Conservation (phyloP, 2,329 filamentous ascomycete species). For the Beauveria australis region DNA sequence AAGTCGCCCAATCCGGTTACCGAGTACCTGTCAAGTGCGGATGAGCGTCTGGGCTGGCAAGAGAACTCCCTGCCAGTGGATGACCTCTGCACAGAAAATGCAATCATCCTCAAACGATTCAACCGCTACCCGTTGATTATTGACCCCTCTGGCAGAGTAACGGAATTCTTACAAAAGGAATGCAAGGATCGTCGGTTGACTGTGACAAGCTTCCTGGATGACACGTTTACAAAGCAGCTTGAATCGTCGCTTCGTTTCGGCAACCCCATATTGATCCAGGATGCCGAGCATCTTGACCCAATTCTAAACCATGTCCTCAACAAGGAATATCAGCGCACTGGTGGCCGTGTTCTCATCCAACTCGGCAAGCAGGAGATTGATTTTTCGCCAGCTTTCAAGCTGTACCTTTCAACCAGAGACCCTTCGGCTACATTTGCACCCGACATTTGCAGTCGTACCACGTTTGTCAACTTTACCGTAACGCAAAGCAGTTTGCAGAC, state of each 20-base stretch:
- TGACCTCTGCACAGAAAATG: constrained; percentile 96
- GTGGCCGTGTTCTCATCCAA: constrained; percentile 94
- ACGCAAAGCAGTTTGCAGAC: constrained; percentile 98
- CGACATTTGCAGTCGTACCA: constrained; percentile 95
- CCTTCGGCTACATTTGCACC: constrained; percentile 93
- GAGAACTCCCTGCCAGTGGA: constrained; percentile 89
- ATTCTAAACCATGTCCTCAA: constrained; percentile 98
- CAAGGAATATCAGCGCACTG: constrained; percentile 98
- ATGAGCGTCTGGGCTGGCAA: constrained; percentile 93
- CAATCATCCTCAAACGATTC: constrained; percentile 94
- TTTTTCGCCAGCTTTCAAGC: constrained; percentile 92
- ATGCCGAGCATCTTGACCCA: constrained; percentile 93
- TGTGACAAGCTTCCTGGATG: constrained; percentile 95
- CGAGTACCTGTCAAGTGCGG: constrained; percentile 92
- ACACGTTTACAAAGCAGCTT: constrained; percentile 95
- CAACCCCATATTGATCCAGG: constrained; percentile 96
- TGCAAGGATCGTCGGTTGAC: constrained; percentile 89
- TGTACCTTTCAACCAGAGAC: constrained; percentile 91
- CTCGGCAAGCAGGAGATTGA: constrained; percentile 98
- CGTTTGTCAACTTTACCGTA: constrained; percentile 98
- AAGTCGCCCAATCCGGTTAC: constrained; percentile 92
- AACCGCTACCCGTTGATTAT: constrained; percentile 98
- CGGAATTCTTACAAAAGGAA: constrained; percentile 91
- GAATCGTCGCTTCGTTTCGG: constrained; percentile 96
- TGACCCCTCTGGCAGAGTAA: constrained; percentile 89